Percentiles rank a stretch among this genome's conserved stretches.
Conservation (phyloP, 176 grass and related monocot species). For the Triticum monococcum region DNA sequence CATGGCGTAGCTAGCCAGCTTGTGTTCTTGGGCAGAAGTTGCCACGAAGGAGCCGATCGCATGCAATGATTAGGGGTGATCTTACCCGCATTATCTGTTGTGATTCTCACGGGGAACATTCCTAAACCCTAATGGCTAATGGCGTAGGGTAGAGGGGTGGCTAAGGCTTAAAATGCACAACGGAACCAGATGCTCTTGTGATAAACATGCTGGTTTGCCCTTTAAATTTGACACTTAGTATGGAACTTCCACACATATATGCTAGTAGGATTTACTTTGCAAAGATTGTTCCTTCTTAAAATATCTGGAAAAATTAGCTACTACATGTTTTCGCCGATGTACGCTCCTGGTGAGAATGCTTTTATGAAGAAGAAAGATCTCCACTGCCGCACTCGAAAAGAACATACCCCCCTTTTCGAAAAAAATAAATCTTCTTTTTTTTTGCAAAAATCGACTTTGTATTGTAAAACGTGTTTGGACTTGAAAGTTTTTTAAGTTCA, state of each 20-base stretch:
- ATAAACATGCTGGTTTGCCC: background rate
- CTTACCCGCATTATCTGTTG: background rate
- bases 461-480: background rate
- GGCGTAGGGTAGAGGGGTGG: background rate
- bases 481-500: too few relatives aligned
- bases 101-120: conserved; percentile 36
- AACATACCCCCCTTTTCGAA: too few relatives aligned
- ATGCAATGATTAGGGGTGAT: conserved; percentile 34
- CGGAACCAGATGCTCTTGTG: conserved; percentile 14
- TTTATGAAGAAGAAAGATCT: background rate
- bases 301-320: background rate
- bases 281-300: background rate
- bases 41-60: conserved; percentile 25
- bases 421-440: background rate
- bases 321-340: background rate
- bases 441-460: background rate
- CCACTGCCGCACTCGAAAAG: background rate
- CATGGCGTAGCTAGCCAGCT: background rate
- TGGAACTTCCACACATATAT: background rate
- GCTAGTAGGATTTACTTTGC: background rate
- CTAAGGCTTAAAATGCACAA: background rate
- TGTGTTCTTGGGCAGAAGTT: conserved; percentile 36
- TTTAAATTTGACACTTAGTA: background rate
- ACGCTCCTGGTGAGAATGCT: background rate
- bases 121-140: background rate